Evolutionary conservation across 495 filamentous ascomycete species (phyloP), one percentile per base, ranked within the genome.

Genomic region (Lophiostoma macrostomum): DNA sequence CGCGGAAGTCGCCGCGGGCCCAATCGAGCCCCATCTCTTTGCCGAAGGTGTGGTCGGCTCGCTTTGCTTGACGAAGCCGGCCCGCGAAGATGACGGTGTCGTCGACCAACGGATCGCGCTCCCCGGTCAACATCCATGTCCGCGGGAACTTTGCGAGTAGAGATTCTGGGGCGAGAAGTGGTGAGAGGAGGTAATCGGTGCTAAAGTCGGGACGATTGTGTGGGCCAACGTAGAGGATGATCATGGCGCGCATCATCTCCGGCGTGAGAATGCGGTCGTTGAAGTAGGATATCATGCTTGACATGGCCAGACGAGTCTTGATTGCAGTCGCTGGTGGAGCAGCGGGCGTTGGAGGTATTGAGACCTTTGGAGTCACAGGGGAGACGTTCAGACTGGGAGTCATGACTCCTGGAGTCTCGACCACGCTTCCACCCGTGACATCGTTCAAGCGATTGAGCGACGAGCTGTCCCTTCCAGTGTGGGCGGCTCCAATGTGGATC

Each of bases 201-300:
- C 78, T 79, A 71, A 98, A 97, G 66, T 96, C 90, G 6, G 93
- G 93, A 1, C 90, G 83, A 71, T 90, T 85, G 65, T 95, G 83
- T 0, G 91, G 91, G 13, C 93, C 94, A 57, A 98, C 86, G 65
- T 98, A 98, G 18, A 98, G 78, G 67, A 98, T 95, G 51, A 98
- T 93, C 93, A 98, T 97, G 24, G 90, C 90, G 43, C 93, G 85
- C 86, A 97, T 96, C 89, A 98, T 95, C 67, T 97, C 94, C 0
- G 93, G 94, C 0, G 88, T 90, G 20, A 98, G 77, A 29, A 98
- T 86, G 19, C 94, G 87, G 70, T 98, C 93, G 67, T 91, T 88
- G 66, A 96, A 93, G 72, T 97, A 98, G 10, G 91, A 95, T 46
- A 98, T 91, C 81, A 96, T 91, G n/a, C 82, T 88, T 0, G 89